Evolutionary conservation across 2,329 filamentous ascomycete genomes (phyloP), one percentile per base, ranked within the genome.

Genomic region (Annulohypoxylon truncatum): DNA sequence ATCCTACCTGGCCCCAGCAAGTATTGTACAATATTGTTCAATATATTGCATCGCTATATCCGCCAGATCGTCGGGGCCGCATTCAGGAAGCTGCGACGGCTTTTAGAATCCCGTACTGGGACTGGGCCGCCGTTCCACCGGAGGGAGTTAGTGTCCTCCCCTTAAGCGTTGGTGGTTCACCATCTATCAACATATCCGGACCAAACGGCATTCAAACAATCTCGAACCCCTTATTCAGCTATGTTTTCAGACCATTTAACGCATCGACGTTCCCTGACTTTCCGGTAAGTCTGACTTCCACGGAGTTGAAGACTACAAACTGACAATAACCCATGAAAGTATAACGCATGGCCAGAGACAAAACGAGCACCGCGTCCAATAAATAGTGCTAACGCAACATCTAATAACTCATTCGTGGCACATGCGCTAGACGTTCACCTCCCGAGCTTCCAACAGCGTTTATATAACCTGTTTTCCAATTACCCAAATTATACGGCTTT

Each of bases 401-500:
- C 89, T n/a, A 84, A 89, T 71, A 88, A 92, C 68, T 79, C 84
- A 3, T 77, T 83, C 18, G 83, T 90, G 28, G 85, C 83, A 10
- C 73, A 80, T 10, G 81, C 84, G 13, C 75, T 90, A 13, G 81
- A 87, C 66, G 81, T 81, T 24, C 86, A 84, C 66, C 81, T 87
- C 4, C 77, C 81, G 2, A 83, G 83, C 12, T 82, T 89, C 35
- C 85, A 89, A 72, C 83, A 88, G 68, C 84, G 92, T 10, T 81
- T 94, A 1, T 90, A 89, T 72, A 89, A 87, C 54, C 81, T 93
- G 1, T 87, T 92, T 67, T 87, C 89, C 7, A 87, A 85, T 62
- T 92, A 92, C 74, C 82, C 85, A 47, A 86, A 92, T 69, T 92
- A 89, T 74, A 86, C 87, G 13, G 82, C 85, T 13, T 92, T 93